Evolutionary conservation across 768 basidiomycete species (phyloP), one percentile per base, ranked within the genome.

Genomic region (Leccinum imitatum): DNA sequence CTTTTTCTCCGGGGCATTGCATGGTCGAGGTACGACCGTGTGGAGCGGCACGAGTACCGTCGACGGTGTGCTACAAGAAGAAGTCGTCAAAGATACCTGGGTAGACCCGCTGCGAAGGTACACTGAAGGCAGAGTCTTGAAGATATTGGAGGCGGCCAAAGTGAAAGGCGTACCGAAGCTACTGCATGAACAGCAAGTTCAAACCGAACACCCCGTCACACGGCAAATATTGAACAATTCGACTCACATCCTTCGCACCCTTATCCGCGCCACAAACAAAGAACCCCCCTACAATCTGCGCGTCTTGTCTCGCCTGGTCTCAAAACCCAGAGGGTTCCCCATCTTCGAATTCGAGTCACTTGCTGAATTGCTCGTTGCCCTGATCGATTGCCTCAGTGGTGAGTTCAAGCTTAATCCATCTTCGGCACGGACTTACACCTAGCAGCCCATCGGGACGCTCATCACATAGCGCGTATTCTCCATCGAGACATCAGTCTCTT

Each of bases 401-500:
- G 8, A 5, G 19, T 44, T 39, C 2, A 15, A 44, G 25, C 25
- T 27, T 27, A 27, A 8, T 19, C 4, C 30, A 30, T 27, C 6
- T 33, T 11, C 10, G 30, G n/a, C 51, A 31, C 11, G 5, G 19
- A 3, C 30, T 23, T 25, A 27, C 13, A 17, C 15, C 5, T 8
- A 21, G 10, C n/a, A 63, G 61, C 52, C 2, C 61, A 65, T 30
- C 27, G 13, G 3, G 39, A 58, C 6, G 37, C 53, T 48, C 1
- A 41, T 5, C 13, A 50, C 4, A 8, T 25, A 7, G 41, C 44
- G 11, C 5, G 15, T 2, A 2, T 65, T 11, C 54, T 63, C 1
- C 62, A 59, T n/a, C 41, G n/a, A 0, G 33, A 65, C 11, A 47
- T 59, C 6, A 64, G 63, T 21, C 19, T 64, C 1, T 35, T 53